phyloP scores from a whole-genome alignment of 768 basidiomycete genomes.

The Lenzites betulinus region DNA sequence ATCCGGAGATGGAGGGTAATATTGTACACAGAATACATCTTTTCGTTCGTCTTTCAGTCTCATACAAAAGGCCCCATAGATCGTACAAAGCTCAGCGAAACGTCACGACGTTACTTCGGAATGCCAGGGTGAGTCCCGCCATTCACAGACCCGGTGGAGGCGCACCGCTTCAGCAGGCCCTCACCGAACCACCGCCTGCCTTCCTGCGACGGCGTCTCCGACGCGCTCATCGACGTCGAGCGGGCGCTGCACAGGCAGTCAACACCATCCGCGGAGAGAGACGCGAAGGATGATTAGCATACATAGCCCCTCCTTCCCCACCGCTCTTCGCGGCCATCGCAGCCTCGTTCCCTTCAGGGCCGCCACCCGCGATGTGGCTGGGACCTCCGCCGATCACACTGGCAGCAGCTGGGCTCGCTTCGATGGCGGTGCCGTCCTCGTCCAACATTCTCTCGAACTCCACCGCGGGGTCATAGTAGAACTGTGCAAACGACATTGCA shows the following conservation, averaged over 20 bases:
- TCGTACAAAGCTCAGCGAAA: background rate
- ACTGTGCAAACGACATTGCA: slow-evolving; percentile 18
- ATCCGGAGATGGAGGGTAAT: background rate
- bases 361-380: background rate
- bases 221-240: background rate
- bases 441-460: slow-evolving; percentile 23
- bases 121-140: slow-evolving; percentile 5
- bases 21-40: background rate
- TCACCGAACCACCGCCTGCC: slow-evolving; percentile 7
- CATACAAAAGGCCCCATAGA: background rate
- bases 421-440: slow-evolving; percentile 4
- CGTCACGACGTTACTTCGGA: background rate
- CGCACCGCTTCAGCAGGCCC: slow-evolving; percentile 2
- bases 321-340: background rate
- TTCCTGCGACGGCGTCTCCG: background rate
- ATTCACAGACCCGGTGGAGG: slow-evolving; percentile 5
- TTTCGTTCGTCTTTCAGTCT: background rate
- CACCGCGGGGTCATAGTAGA: slow-evolving; percentile 22
- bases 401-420: too few species aligned
- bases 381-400: background rate
- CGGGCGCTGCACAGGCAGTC: background rate
- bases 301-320: background rate
- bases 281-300: background rate
- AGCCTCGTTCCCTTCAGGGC: too few species aligned
- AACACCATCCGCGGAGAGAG: too few species aligned